Base-by-base conservation (phyloP, 805 yeast species). In the Candida odintsovae region DNA sequence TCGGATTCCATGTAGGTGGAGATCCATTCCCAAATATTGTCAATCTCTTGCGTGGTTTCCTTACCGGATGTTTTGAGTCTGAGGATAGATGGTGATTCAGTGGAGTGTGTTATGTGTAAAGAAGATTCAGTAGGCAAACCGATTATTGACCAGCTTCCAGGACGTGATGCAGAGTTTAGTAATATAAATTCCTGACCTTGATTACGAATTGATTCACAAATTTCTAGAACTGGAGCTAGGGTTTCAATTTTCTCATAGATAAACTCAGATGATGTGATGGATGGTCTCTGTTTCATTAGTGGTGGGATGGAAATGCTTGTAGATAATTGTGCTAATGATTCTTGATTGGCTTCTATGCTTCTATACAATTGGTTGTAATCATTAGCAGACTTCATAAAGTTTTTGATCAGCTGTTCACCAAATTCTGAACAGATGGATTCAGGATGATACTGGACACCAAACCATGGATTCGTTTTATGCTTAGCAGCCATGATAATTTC, bases 381-480 rank as follows among this genome's bases (percentile, higher is more conserved):
- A 1, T 44, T 26, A 0, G 72, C 65, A 5, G 61, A 10, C 2
- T 42, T 13, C 29, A 66, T 40, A 61, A 92, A 92, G 59, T 86
- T 86, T 10, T 55, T 51, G 4, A 90, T 63, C 43, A 94, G 62
- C 11, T 62, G 56, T 2, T 59, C 71, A 2, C 99, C 99, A 41
- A 67, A 56, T 13, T 72, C 69, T 0, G 97, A 89, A 56, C 96
- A 88, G 36, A 92, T 80, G 1, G 97, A 89, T 59, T 94, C 99
- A 0, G 99, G 99, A 59, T 94, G 99, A 59, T 90, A 95, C 59
- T 94, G 99, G 2, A 94, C 97, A 0, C 96, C 99, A 62, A 72
- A 92, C 68, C 85, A 86, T 0, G 97, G 97, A 19, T 68, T 65
- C 0, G 33, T 18, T 0, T 42, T 53, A 57, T 87, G 90, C 58